A percentile compares a stretch with the other conserved stretches of the same genome.
Evolutionary conservation across 306 rosid genomes (phyloP).

Genomic region (Corylus heterophylla): DNA sequence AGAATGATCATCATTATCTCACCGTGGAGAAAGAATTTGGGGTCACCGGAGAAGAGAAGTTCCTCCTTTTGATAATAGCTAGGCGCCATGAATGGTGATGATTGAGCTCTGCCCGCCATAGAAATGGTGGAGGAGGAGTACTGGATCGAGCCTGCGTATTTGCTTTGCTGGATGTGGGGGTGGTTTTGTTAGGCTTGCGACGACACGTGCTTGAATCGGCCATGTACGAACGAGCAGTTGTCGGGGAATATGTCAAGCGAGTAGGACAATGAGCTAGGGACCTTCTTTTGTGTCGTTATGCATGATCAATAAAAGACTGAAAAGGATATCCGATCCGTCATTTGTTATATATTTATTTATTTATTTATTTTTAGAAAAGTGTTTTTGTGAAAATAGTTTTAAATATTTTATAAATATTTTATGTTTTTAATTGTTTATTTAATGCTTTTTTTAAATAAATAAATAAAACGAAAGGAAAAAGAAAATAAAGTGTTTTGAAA

Average conservation of each 20-base stretch:
- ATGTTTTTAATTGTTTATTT: too few relatives aligned
- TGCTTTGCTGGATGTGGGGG: not conserved
- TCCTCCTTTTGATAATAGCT: slow-evolving; percentile 9
- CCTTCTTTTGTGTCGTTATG: not conserved
- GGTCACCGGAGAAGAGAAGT: slow-evolving; percentile 28
- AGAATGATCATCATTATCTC: slow-evolving; percentile 43
- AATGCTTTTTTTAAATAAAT: too few relatives aligned
- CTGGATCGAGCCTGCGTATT: too few relatives aligned
- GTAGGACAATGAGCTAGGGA: not conserved
- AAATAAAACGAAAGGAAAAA: too few relatives aligned
- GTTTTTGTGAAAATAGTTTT: too few relatives aligned
- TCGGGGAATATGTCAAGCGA: not conserved
- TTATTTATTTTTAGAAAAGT: too few relatives aligned
- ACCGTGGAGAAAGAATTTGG: slow-evolving; percentile 40
- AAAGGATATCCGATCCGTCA: not conserved
- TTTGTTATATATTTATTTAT: too few relatives aligned
- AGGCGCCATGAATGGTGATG: slow-evolving; percentile 33
- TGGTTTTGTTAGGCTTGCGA: not conserved
- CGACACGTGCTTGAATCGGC: not conserved
- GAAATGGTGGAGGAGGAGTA: not conserved
- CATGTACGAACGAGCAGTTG: not conserved
- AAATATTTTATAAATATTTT: too few relatives aligned
- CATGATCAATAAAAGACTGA: not conserved
- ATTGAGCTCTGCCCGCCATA: slow-evolving; percentile 26
- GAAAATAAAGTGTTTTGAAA: too few relatives aligned